Evolutionary conservation across 345 rosid species (phyloP), one percentile per base, ranked within the genome.

Genomic region (Atalantia buxifolia): DNA sequence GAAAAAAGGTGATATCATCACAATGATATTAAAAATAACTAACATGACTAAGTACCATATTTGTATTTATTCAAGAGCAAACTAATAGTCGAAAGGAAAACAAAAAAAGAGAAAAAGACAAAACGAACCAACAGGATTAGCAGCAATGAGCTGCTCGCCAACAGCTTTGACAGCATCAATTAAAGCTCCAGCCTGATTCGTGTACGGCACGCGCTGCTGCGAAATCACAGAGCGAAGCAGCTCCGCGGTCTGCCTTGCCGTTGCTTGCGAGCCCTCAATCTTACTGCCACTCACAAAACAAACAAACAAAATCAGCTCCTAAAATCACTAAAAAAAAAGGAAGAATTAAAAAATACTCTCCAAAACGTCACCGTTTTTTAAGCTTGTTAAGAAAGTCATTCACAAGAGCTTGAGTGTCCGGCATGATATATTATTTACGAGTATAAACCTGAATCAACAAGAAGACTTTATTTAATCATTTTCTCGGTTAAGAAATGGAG

Each of bases 231-330:
- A 90, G 56, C 98, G 87, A 63, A 97, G 90, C 66, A 97, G 86
- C 77, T 92, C 97, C 16, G 93, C 97, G 0, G 99, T 87, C 82
- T 80, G 92, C 88, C 83, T 90, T 3, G 99, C 95, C 21, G 98
- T 94, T 30, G 98, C 97, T 30, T 92, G 98, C 60, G 98, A 94
- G 60, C 99, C 99, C 82, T 97, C 99, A 38, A 97, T 91, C 92
- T 92, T 90, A 62, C 98, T 93, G 94, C 75, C 74, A 74, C 33
- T 40, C 66, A 71, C 38, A 74, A 31, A 71, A 69, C 33, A 42
- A 66, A 31, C 4, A 77, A 48, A 38, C 42, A 77, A 48, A 70
- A 61, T 42, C 25, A 63, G 36, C 70, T 66, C 48, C 24, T 30
- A 69, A 19, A 12, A 42, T 9, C 6, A 53, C 16, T 1, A 33